Evolutionary conservation across 1,284 basidiomycete species (phyloP).

Genomic region (Fomitopsis palustris): DNA sequence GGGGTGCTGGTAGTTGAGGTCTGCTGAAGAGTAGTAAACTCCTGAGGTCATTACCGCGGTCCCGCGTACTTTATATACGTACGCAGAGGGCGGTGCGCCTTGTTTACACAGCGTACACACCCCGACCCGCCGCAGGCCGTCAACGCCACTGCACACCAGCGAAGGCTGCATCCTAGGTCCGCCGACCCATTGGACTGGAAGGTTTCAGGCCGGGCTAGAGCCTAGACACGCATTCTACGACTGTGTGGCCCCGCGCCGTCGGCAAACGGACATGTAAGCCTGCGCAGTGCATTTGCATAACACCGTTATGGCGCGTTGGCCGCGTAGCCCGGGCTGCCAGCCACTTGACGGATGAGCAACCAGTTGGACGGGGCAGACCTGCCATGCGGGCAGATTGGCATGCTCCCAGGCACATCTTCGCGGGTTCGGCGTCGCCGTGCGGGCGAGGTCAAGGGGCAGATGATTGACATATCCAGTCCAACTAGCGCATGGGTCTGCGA

Average conservation of each 20-base stretch:
- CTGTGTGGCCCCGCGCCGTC: neutral
- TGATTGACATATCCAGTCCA: neutral
- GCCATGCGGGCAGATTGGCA: neutral
- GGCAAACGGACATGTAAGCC: neutral
- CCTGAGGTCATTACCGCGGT: neutral
- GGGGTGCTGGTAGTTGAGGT: slow-evolving; percentile 3
- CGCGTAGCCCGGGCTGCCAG: neutral
- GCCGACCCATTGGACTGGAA: neutral
- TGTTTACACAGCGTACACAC: neutral
- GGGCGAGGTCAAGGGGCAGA: neutral
- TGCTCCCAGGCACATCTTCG: neutral
- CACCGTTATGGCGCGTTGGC: neutral
- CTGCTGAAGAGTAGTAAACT: neutral
- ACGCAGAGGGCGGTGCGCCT: neutral
- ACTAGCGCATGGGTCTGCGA: neutral
- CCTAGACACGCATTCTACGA: neutral
- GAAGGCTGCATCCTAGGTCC: neutral
- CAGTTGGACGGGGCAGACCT: neutral
- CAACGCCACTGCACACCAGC: neutral
- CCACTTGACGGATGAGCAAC: neutral
- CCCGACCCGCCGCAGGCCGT: neutral
- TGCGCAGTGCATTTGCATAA: neutral
- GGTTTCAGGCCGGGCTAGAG: neutral
- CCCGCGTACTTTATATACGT: neutral
- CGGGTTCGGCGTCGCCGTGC: neutral